phyloP scores from a whole-genome alignment of 2,329 filamentous ascomycete species.

The Ophiognomonia clavigignenti-juglandacearum region DNA sequence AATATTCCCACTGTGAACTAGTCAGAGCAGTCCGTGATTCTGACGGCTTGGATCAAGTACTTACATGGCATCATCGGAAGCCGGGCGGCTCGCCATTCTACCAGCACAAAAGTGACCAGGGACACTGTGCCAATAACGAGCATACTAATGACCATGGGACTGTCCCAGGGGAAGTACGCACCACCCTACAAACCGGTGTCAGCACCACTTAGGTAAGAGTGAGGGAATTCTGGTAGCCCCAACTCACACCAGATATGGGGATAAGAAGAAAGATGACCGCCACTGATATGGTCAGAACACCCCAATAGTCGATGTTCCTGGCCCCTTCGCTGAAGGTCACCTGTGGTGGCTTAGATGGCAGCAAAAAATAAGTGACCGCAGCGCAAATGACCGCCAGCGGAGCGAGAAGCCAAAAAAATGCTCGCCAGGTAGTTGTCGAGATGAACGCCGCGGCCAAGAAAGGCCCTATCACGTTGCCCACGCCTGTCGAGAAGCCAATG shows the following conservation, averaged over 20 bases:
- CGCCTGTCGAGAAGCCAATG: conserved; percentile 32
- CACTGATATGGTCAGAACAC: conserved; percentile 47
- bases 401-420: conserved; percentile 40
- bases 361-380: conserved; percentile 38
- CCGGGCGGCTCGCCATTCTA: conserved; percentile 49
- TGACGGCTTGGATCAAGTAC: conserved; percentile 7
- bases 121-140: conserved; percentile 24
- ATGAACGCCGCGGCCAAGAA: conserved; percentile 36
- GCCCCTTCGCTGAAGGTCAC: conserved; percentile 41
- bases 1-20: conserved; percentile 42
- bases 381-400: conserved; percentile 43
- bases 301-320: conserved; percentile 53
- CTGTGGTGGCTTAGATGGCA: conserved; percentile 47
- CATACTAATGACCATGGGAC: conserved; percentile 55
- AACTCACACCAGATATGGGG: conserved; percentile 53
- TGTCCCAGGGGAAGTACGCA: conserved; percentile 51
- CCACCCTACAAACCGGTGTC: conserved; percentile 26
- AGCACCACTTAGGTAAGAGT: no score
- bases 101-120: conserved; percentile 43
- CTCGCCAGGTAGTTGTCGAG: conserved; percentile 33
- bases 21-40: background rate
- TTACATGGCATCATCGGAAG: conserved; percentile 53
- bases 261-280: conserved; percentile 57
- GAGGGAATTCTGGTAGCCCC: background rate
- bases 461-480: conserved; percentile 37